Percentiles rank a stretch among this genome's conserved stretches.
Conservation (phyloP, 257 asterid species). For the Penstemon newberryi region DNA sequence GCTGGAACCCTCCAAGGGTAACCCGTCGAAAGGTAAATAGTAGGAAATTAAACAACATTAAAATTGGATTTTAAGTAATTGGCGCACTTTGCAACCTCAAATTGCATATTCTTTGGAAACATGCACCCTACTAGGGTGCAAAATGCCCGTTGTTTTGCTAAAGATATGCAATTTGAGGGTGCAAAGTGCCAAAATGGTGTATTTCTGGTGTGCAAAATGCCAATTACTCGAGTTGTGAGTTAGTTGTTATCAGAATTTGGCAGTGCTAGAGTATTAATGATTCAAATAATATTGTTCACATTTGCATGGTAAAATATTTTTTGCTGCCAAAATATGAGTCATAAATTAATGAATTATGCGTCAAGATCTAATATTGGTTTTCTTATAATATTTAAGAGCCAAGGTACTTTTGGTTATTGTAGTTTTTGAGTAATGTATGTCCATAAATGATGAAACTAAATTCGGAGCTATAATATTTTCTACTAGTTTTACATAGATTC, state of each 20-base stretch:
- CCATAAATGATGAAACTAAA: not conserved
- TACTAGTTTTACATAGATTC: not conserved
- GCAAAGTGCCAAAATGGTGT: no score
- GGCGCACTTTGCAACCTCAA: no score
- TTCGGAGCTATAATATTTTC: not conserved
- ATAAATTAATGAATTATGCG: no score
- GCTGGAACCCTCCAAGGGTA: conserved; percentile 72
- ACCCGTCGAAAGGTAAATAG: conserved; percentile 64
- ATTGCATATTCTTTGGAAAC: no score
- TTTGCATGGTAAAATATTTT: not conserved
- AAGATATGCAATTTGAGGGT: no score
- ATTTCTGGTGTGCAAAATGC: no score
- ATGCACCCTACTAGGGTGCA: no score
- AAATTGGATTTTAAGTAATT: not conserved
- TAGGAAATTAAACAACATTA: not conserved
- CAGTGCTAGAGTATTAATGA: not conserved
- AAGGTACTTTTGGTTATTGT: not conserved
- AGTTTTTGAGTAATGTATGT: not conserved
- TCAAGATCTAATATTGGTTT: not conserved
- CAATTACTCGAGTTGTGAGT: not conserved
- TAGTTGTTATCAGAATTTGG: conserved; percentile 28
- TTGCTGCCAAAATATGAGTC: not conserved
- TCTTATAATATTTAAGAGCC: not conserved
- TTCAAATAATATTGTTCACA: not conserved
- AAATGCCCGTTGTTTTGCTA: no score